Conservation (phyloP, 805 yeast genomes). For the Zygosaccharomyces lentus region DNA sequence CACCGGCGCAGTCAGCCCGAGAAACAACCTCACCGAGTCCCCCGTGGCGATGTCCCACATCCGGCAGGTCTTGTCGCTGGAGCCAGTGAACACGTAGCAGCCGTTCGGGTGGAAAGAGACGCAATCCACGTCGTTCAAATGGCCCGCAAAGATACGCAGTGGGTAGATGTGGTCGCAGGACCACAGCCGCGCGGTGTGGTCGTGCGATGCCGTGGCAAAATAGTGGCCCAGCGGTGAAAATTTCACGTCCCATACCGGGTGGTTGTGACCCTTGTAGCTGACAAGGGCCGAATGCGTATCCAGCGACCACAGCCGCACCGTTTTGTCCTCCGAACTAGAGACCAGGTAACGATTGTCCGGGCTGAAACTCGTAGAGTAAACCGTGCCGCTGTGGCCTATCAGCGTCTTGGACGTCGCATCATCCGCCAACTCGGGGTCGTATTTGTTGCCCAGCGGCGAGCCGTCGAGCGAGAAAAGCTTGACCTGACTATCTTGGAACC, state of each 20-base stretch:
- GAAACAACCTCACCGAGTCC: constrained; percentile 81
- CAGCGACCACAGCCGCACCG: constrained; percentile 89
- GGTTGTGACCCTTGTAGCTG: constrained; percentile 92
- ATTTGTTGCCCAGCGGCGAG: constrained; percentile 62
- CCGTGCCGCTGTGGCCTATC: constrained; percentile 92
- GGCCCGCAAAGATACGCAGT: constrained; percentile 93
- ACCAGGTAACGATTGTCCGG: constrained; percentile 83
- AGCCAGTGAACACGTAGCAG: constrained; percentile 89
- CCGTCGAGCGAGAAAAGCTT: constrained; percentile 94
- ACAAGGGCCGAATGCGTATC: constrained; percentile 88
- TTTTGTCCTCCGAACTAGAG: constrained; percentile 85
- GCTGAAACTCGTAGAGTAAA: constrained; percentile 82
- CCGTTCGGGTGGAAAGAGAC: constrained; percentile 96
- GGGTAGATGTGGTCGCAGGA: constrained; percentile 98
- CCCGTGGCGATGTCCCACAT: constrained; percentile 98
- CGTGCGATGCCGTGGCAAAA: constrained; percentile 97
- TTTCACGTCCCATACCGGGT: constrained; percentile 96
- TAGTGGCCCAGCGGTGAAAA: constrained; percentile 95
- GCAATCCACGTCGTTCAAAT: constrained; percentile 91
- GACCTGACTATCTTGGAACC: constrained; percentile 87
- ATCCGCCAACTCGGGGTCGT: constrained; percentile 38
- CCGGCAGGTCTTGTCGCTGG: constrained; percentile 89
- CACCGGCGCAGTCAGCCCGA: constrained; percentile 89
- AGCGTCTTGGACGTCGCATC: constrained; percentile 35
- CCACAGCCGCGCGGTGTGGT: constrained; percentile 97